phyloP scores from a whole-genome alignment of 2,329 filamentous ascomycete genomes.

The Pseudogymnoascus verrucosus region DNA sequence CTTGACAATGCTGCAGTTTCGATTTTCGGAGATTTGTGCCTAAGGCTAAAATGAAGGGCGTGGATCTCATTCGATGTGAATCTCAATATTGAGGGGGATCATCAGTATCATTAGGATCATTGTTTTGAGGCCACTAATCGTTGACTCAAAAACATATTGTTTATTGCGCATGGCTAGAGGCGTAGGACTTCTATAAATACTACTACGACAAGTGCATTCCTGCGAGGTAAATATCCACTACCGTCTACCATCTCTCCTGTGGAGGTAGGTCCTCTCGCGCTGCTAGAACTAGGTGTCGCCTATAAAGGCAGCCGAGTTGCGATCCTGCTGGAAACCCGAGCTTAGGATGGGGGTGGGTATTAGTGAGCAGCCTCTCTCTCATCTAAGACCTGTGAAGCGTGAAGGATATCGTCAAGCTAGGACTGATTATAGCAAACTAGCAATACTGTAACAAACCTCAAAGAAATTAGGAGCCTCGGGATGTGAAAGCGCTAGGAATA shows the following conservation, averaged over 20 bases:
- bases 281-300: conserved; percentile 14
- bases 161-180: not conserved
- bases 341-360: not conserved
- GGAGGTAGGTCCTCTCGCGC: conserved; percentile 14
- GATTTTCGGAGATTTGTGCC: not conserved
- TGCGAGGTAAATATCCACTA: conserved; percentile 13
- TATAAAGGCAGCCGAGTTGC: conserved; percentile 8
- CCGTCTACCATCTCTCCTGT: conserved; percentile 13
- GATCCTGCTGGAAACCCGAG: not conserved
- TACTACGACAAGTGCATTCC: not conserved
- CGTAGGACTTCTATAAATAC: not conserved
- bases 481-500: conserved; percentile 20
- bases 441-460: too few species aligned
- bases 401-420: conserved; percentile 20
- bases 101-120: not conserved
- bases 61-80: not conserved
- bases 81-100: not conserved
- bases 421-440: conserved; percentile 13
- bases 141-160: not conserved
- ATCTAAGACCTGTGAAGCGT: not conserved
- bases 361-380: not conserved
- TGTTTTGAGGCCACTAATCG: not conserved
- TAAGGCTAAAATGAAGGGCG: too few species aligned
- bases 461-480: too few species aligned
- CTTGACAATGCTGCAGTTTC: not conserved